phyloP scores from a whole-genome alignment of 2,329 filamentous ascomycete genomes.

The Cytospora leucostoma region DNA sequence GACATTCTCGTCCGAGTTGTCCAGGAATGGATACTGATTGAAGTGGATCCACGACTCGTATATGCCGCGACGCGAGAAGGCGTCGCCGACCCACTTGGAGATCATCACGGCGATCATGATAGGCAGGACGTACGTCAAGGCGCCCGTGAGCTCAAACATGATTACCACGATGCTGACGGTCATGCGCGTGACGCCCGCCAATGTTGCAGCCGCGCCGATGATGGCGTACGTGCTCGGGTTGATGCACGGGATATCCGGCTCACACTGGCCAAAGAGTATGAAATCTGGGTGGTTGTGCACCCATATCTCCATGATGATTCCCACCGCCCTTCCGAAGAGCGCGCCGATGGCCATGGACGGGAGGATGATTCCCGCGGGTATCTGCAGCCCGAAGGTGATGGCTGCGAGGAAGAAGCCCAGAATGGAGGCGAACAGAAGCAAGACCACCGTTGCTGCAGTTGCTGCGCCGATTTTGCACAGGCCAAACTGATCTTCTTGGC shows the following conservation, averaged over 20 bases:
- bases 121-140: conserved; percentile 91
- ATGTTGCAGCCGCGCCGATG: conserved; percentile 90
- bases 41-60: conserved; percentile 98
- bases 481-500: conserved; percentile 82
- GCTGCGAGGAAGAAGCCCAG: conserved; percentile 84
- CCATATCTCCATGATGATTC: conserved; percentile 87
- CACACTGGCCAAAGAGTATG: conserved; percentile 75
- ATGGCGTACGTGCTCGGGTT: conserved; percentile 96
- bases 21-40: conserved; percentile 92
- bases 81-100: conserved; percentile 97
- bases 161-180: conserved; percentile 98
- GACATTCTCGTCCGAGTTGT: conserved; percentile 76
- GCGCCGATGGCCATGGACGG: conserved; percentile 96
- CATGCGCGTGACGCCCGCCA: conserved; percentile 92
- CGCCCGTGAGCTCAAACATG: conserved; percentile 98
- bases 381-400: conserved; percentile 89
- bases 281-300: conserved; percentile 76
- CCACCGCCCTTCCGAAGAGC: conserved; percentile 83
- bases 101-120: conserved; percentile 99
- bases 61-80: conserved; percentile 87
- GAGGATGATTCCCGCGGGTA: conserved; percentile 92
- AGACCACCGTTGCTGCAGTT: conserved; percentile 77
- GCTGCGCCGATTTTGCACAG: conserved; percentile 87
- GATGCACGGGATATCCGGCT: conserved; percentile 83
- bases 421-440: conserved; percentile 78